phyloP scores from a whole-genome alignment of 163 green algal species.

The Coccomyxa subellipsoidea region DNA sequence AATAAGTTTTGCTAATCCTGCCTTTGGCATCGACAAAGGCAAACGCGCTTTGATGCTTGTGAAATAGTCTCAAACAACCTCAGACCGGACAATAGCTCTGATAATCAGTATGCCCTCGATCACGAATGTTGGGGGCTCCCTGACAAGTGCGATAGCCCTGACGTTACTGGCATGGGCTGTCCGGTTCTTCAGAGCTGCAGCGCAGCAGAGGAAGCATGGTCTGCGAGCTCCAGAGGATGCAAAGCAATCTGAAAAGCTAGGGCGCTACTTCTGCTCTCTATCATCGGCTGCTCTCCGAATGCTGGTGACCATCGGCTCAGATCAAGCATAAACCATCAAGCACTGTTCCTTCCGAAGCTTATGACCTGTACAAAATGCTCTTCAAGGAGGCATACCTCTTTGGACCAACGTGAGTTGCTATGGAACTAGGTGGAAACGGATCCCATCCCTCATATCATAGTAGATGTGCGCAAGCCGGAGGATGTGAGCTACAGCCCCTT shows the following conservation, averaged over 20 bases:
- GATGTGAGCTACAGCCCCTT: neutral
- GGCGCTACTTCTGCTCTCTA: slow-evolving; percentile 32
- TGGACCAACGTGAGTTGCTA: too few relatives aligned
- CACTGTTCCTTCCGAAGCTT: too few relatives aligned
- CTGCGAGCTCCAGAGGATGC: neutral
- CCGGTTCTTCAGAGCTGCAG: slow-evolving; percentile 40
- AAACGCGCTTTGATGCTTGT: too few relatives aligned
- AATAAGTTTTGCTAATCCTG: too few relatives aligned
- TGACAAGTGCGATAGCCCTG: slow-evolving; percentile 55
- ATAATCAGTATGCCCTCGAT: slow-evolving; percentile 13
- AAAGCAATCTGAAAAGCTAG: slow-evolving; percentile 4
- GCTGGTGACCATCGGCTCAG: slow-evolving; percentile 42
- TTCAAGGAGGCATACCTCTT: too few relatives aligned
- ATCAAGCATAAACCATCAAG: too few relatives aligned
- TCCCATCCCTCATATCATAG: slow-evolving; percentile 38
- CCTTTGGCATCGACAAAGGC: too few relatives aligned
- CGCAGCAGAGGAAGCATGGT: slow-evolving; percentile 12
- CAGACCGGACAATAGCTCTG: too few relatives aligned
- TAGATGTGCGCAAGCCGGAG: slow-evolving; percentile 32
- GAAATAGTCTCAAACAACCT: too few relatives aligned
- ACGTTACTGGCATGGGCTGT: slow-evolving; percentile 67
- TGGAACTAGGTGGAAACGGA: slow-evolving; percentile 40
- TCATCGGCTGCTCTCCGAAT: slow-evolving; percentile 38
- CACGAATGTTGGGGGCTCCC: slow-evolving; percentile 58
- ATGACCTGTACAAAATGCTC: too few relatives aligned